These are phyloP conservation scores for Prunus armeniaca DNA, from an alignment of 306 rosid genomes.

Conservation along the genomic window DNA sequence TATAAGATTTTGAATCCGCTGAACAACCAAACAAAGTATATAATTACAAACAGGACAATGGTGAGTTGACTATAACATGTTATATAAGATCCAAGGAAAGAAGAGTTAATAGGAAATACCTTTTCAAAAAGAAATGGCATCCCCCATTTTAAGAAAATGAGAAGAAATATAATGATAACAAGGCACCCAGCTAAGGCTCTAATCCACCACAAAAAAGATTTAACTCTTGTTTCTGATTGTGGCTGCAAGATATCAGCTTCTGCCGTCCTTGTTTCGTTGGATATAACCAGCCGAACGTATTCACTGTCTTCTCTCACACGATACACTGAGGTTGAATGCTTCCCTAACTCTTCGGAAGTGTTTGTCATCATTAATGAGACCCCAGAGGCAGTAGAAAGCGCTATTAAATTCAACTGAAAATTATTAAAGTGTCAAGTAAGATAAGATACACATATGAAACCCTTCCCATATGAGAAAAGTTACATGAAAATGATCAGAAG, in stretches of 20 bases:
- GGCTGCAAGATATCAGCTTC: conserved; percentile 57
- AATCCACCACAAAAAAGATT: conserved; percentile 68
- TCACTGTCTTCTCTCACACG: conserved; percentile 63
- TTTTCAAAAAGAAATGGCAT: conserved; percentile 78
- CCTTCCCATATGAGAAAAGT: neutral
- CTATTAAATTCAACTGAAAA: neutral
- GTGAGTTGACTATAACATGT: neutral
- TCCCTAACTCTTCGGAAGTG: conserved; percentile 49
- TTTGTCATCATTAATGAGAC: conserved; percentile 42
- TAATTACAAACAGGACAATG: neutral
- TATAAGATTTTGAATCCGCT: neutral
- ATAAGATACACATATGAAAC: neutral
- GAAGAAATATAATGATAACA: conserved; percentile 34
- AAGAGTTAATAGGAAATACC: conserved; percentile 41
- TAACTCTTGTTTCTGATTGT: conserved; percentile 46
- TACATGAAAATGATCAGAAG: neutral
- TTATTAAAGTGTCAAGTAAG: neutral
- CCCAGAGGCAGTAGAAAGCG: conserved; percentile 16
- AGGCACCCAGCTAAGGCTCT: conserved; percentile 53
- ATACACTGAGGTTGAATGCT: conserved; percentile 47
- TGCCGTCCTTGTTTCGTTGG: conserved; percentile 49
- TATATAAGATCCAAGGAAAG: neutral
- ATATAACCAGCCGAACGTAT: conserved; percentile 74
- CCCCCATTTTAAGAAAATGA: conserved; percentile 71
- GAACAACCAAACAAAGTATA: neutral